phyloP scores from a whole-genome alignment of 1,284 basidiomycete genomes.

The Pseudozyma tsukubaensis region DNA sequence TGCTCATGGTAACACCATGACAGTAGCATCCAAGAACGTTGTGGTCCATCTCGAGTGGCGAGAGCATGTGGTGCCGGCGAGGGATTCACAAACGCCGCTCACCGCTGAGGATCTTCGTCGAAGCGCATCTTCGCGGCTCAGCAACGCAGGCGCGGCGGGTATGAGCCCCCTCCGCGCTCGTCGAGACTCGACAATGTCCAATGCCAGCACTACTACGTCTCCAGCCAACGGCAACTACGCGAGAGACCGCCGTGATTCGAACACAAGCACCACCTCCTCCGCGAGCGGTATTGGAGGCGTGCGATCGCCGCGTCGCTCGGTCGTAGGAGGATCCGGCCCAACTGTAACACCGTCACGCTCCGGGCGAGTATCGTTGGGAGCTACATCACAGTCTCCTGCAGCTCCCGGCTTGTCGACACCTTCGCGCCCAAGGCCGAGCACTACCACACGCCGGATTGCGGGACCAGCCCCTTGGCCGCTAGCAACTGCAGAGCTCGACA shows the following conservation, averaged over 20 bases:
- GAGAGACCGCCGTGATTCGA: slow-evolving; percentile 43
- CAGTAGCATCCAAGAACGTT: slow-evolving; percentile 86
- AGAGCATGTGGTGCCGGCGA: slow-evolving; percentile 72
- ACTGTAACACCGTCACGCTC: slow-evolving; percentile 19
- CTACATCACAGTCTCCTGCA: slow-evolving; percentile 5
- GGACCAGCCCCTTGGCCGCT: slow-evolving; percentile 47
- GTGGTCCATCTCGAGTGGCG: slow-evolving; percentile 89
- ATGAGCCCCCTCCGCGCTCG: slow-evolving; percentile 41
- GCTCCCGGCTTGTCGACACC: slow-evolving; percentile 26
- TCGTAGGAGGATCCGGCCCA: slow-evolving; percentile 4
- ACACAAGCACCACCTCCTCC: slow-evolving; percentile 40
- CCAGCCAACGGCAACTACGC: slow-evolving; percentile 10
- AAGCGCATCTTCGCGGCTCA: slow-evolving; percentile 35
- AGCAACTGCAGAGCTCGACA: slow-evolving; percentile 12
- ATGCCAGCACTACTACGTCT: slow-evolving; percentile 20
- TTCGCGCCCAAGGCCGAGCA: slow-evolving; percentile 34
- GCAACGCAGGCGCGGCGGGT: slow-evolving; percentile 17
- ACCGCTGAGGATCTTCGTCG: slow-evolving; percentile 33
- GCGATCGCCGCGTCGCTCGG: slow-evolving; percentile 28
- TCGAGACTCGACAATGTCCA: slow-evolving; percentile 52
- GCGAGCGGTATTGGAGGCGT: slow-evolving; percentile 22
- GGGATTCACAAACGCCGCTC: slow-evolving; percentile 18
- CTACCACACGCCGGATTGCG: slow-evolving; percentile 10
- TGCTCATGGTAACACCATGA: slow-evolving; percentile 88
- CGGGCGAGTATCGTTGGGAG: slow-evolving; percentile 26